These are phyloP conservation scores for Hyaloscypha variabilis DNA, from an alignment of 495 filamentous ascomycete genomes.

Conservation along the genomic window DNA sequence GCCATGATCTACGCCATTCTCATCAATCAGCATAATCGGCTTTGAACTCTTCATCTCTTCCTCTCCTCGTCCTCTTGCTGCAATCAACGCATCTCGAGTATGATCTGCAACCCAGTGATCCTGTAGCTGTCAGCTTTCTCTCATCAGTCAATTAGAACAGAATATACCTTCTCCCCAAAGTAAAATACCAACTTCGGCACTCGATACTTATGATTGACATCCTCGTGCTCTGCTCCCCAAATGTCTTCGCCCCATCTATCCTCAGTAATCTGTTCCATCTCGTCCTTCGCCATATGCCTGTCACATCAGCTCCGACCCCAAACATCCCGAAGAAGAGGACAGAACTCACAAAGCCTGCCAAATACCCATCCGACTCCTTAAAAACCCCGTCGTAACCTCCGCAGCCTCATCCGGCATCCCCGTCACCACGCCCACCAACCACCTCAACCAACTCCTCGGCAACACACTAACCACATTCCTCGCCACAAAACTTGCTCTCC, in stretches of 20 bases:
- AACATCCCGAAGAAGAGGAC: slow-evolving; percentile 21
- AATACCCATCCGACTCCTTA: slow-evolving; percentile 64
- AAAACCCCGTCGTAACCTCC: slow-evolving; percentile 61
- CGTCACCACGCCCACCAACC: slow-evolving; percentile 41
- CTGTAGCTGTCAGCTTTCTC: slow-evolving; percentile 9
- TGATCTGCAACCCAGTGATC: slow-evolving; percentile 85
- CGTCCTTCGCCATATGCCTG: slow-evolving; percentile 69
- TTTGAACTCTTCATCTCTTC: slow-evolving; percentile 42
- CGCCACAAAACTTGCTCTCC: slow-evolving; percentile 54
- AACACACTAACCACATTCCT: slow-evolving; percentile 43
- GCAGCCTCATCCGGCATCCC: slow-evolving; percentile 59
- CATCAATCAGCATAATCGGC: slow-evolving; percentile 72
- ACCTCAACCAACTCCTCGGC: slow-evolving; percentile 16
- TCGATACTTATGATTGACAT: slow-evolving; percentile 33
- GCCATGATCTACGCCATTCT: slow-evolving; percentile 73
- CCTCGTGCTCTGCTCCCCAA: slow-evolving; percentile 65
- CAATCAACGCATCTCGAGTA: slow-evolving; percentile 75
- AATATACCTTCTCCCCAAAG: slow-evolving; percentile 59
- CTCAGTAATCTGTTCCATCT: slow-evolving; percentile 74
- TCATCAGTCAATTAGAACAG: neutral
- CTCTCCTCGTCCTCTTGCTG: slow-evolving; percentile 41
- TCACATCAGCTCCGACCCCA: slow-evolving; percentile 2
- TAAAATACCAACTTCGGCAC: slow-evolving; percentile 72
- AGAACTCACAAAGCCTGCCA: slow-evolving; percentile 68
- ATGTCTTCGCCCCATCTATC: slow-evolving; percentile 81